Percentiles rank a stretch among this genome's conserved stretches.
Conservation (phyloP, 2,329 filamentous ascomycete genomes). For the Plenodomus tracheiphilus region DNA sequence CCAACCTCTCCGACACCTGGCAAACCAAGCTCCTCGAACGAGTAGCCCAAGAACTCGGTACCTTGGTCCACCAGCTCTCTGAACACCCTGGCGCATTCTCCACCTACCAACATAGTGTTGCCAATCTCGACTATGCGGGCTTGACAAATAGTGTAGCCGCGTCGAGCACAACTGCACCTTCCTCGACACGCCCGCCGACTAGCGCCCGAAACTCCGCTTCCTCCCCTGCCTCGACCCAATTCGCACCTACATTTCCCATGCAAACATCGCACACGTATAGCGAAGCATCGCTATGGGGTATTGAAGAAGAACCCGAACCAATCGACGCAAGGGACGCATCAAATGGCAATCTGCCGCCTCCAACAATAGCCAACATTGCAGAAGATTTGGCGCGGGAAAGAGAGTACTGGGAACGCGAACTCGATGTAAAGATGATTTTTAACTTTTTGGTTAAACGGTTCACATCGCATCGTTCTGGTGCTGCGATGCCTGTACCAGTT, state of each 20-base stretch:
- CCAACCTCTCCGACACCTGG: slow-evolving; percentile 57
- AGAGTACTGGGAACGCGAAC: slow-evolving; percentile 91
- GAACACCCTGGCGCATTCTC: slow-evolving; percentile 88
- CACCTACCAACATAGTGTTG: slow-evolving; percentile 67
- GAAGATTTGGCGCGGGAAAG: slow-evolving; percentile 52
- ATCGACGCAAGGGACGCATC: slow-evolving; percentile 50
- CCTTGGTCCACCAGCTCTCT: slow-evolving; percentile 79
- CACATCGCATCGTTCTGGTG: slow-evolving; percentile 39
- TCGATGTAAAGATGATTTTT: slow-evolving; percentile 91
- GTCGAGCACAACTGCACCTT: slow-evolving; percentile 19
- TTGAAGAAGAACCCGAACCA: slow-evolving; percentile 62
- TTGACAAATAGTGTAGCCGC: slow-evolving; percentile 60
- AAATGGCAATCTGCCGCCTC: slow-evolving; percentile 25
- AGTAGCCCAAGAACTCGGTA: slow-evolving; percentile 83
- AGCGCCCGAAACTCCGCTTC: slow-evolving; percentile 34
- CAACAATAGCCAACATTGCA: slow-evolving; percentile 21
- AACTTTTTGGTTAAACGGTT: slow-evolving; percentile 57
- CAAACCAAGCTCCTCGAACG: slow-evolving; percentile 79
- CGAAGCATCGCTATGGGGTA: slow-evolving; percentile 66
- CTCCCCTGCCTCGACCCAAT: slow-evolving; percentile 47
- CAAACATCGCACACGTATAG: slow-evolving; percentile 39
- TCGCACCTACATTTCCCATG: slow-evolving; percentile 52
- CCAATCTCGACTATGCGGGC: slow-evolving; percentile 74
- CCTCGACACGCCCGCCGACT: slow-evolving; percentile 23
- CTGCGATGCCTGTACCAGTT: no score